Evolutionary conservation across 192 early-diverging fungal species (phyloP), one percentile per base, ranked within the genome.

Genomic region (Coemansia sp.): DNA sequence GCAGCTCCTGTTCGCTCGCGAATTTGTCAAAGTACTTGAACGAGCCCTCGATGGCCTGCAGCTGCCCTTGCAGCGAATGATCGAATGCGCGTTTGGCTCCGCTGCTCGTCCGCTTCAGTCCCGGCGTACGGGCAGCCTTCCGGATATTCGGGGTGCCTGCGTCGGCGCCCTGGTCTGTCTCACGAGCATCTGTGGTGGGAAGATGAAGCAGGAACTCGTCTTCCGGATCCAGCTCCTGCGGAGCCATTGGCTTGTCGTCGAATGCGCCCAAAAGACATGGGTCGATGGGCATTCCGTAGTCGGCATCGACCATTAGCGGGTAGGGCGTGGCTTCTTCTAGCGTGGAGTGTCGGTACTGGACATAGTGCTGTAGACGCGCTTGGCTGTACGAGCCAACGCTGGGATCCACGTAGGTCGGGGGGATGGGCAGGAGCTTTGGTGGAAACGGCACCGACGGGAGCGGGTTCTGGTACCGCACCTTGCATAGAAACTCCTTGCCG

Each of bases 201-300:
- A 71, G 60, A 37, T 67, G 60, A 14, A 81, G 56, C 23, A 80
- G 51, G 16, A 76, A 69, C 39, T 56, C 51, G 55, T 81, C 79
- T 23, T 58, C 61, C 17, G 66, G 58, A 52, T 76, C 73, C 43
- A 81, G 50, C 62, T 61, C 40, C 28, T 76, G 40, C 9, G 37
- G 45, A 8, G 36, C 39, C 14, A 28, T 39, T 6, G 42, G 47
- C n/a, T 64, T 60, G 17, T 76, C 67, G 46, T 81, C 79, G 54
- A 81, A 81, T 12, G 59, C 53, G 20, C 74, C 74, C 14, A 81
- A 40, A 8, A 81, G 56, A 20, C 73, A 71, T 6, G 65, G 69
- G 43, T 81, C 79, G 11, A 81, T 68, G 0, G 79, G 73, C 72
- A 81, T 77, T 21, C 79, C 79, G 34, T 69, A 69, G 66, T 81